Evolutionary conservation across 352 stramenopile genomes (phyloP).

Genomic region (Phytopythium sindhum): DNA sequence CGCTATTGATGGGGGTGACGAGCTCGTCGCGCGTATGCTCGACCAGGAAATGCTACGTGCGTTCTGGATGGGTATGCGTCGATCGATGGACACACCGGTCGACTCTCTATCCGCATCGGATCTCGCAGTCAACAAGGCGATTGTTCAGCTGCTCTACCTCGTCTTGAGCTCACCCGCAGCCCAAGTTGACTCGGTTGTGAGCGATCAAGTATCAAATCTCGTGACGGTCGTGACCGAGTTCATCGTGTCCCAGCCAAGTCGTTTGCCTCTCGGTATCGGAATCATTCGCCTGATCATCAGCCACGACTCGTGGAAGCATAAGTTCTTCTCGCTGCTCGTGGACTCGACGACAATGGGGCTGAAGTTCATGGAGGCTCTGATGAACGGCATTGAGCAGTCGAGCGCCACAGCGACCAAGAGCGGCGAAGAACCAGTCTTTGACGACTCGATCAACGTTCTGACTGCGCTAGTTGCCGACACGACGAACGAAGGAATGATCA

Average conservation of each 20-base stretch:
- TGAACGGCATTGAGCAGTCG: slow-evolving; percentile 50
- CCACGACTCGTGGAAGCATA: slow-evolving; percentile 65
- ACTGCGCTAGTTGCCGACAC: slow-evolving; percentile 62
- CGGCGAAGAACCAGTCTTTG: slow-evolving; percentile 38
- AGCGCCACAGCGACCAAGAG: slow-evolving; percentile 21
- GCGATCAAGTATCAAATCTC: slow-evolving; percentile 61
- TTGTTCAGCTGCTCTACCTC: slow-evolving; percentile 67
- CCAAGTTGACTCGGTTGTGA: slow-evolving; percentile 41
- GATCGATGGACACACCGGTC: slow-evolving; percentile 52
- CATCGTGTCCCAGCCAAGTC: slow-evolving; percentile 47
- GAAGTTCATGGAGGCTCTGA: slow-evolving; percentile 62
- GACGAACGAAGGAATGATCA: slow-evolving; percentile 56
- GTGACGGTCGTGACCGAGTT: slow-evolving; percentile 72
- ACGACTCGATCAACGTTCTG: slow-evolving; percentile 58
- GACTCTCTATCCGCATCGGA: slow-evolving; percentile 27
- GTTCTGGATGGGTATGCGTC: slow-evolving; percentile 56
- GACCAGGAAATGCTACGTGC: slow-evolving; percentile 69
- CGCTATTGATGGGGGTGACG: slow-evolving; percentile 51
- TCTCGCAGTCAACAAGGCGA: slow-evolving; percentile 36
- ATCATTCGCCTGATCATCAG: slow-evolving; percentile 78
- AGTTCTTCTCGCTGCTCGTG: slow-evolving; percentile 65
- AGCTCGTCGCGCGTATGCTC: slow-evolving; percentile 55
- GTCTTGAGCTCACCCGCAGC: slow-evolving; percentile 59
- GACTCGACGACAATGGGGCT: slow-evolving; percentile 58
- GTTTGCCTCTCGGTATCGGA: slow-evolving; percentile 50